A percentile compares a stretch with the other conserved stretches of the same genome.
These are phyloP conservation scores for Pyricularia sp. DNA, from an alignment of 2,329 filamentous ascomycete species.

Conservation along the genomic window DNA sequence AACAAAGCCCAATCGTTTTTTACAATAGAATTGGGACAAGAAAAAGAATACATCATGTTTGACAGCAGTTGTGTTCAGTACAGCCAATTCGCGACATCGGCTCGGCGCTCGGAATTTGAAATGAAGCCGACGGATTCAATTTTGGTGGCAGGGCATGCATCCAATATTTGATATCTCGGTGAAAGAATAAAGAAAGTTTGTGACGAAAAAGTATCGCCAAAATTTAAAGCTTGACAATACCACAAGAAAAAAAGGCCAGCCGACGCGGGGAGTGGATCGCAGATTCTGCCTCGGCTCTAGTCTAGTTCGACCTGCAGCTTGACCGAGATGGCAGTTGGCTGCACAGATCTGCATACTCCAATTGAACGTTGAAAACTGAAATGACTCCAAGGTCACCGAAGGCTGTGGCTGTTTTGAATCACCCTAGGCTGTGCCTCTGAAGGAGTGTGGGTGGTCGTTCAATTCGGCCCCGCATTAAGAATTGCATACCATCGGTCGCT, in stretches of 20 bases:
- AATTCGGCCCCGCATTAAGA: neutral
- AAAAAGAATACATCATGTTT: neutral
- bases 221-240: neutral
- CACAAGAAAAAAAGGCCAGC: neutral
- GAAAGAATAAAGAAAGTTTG: neutral
- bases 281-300: neutral
- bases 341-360: neutral
- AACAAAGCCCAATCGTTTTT: neutral
- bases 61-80: neutral
- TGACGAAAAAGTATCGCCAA: neutral
- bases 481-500: neutral
- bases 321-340: neutral
- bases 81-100: neutral
- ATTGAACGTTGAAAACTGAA: neutral
- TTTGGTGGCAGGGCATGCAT: too few species aligned
- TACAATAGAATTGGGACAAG: neutral
- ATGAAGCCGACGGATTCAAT: neutral
- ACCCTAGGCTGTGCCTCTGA: neutral
- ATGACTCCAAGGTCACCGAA: neutral
- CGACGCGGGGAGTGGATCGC: neutral
- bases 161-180: neutral
- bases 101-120: neutral
- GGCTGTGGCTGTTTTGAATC: neutral
- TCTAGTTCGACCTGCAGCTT: neutral
- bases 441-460: neutral